A percentile compares a stretch with the other conserved stretches of the same genome.
Evolutionary conservation across 2,329 filamentous ascomycete species (phyloP).

Genomic region (Arthrocladium fulminans): DNA sequence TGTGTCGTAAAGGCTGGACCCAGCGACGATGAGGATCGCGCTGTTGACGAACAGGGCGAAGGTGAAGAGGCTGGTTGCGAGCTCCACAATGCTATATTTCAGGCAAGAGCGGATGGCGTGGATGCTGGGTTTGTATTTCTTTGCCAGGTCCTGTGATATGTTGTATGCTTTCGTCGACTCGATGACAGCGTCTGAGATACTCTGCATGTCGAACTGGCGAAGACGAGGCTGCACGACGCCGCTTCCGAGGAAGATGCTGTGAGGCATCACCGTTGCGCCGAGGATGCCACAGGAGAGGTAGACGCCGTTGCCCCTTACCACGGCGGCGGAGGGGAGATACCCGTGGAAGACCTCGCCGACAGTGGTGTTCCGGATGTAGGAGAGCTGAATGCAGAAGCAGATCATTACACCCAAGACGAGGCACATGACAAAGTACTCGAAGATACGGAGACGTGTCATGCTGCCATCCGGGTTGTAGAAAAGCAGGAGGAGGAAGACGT

Average conservation of each 20-base stretch:
- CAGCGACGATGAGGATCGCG: constrained; percentile 72
- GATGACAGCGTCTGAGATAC: constrained; percentile 26
- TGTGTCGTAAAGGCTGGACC: constrained; percentile 61
- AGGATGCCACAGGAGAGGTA: constrained; percentile 48
- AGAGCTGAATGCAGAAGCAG: constrained; percentile 51
- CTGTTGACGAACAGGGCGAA: constrained; percentile 81
- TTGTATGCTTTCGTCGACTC: constrained; percentile 24
- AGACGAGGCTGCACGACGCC: constrained; percentile 48
- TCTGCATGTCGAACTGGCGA: constrained; percentile 38
- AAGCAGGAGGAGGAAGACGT: constrained; percentile 48
- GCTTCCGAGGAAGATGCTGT: constrained; percentile 49
- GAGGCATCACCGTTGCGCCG: constrained; percentile 51
- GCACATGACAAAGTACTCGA: constrained; percentile 47
- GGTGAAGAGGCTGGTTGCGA: constrained; percentile 64
- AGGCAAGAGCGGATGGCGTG: constrained; percentile 65
- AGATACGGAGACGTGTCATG: constrained; percentile 44
- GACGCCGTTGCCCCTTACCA: constrained; percentile 44
- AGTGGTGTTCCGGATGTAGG: constrained; percentile 41
- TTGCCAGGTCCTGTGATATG: constrained; percentile 36
- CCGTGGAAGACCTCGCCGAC: constrained; percentile 47
- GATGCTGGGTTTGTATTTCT: constrained; percentile 61
- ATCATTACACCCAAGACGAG: constrained; percentile 48
- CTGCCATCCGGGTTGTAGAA: constrained; percentile 47
- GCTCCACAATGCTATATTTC: constrained; percentile 63
- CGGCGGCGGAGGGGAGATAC: constrained; percentile 46